Conservation (phyloP, 2,329 filamentous ascomycete genomes). For the Dothideomycetes sp. region DNA sequence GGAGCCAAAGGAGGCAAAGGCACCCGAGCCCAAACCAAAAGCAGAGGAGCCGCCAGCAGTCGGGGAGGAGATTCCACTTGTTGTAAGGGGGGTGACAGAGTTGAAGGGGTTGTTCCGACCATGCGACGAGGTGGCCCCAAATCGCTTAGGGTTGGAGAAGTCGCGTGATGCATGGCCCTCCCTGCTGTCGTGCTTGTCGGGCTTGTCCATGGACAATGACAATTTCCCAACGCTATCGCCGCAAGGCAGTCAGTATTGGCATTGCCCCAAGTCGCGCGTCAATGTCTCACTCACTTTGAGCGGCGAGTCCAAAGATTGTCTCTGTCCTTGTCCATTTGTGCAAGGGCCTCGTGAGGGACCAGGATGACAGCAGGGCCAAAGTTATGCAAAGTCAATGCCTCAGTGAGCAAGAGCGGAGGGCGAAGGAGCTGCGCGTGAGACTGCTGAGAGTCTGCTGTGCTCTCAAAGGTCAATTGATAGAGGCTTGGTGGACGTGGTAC, state of each 20-base stretch:
- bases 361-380: neutral
- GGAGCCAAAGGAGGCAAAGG: constrained; percentile 86
- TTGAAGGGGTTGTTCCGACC: constrained; percentile 71
- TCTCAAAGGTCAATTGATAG: neutral
- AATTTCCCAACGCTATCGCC: constrained; percentile 68
- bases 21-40: constrained; percentile 87
- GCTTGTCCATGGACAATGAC: constrained; percentile 67
- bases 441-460: neutral
- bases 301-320: constrained; percentile 62
- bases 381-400: neutral
- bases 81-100: constrained; percentile 58
- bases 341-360: neutral
- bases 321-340: constrained; percentile 12
- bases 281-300: constrained; percentile 71
- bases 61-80: constrained; percentile 57
- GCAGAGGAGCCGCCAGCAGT: constrained; percentile 68
- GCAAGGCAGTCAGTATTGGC: neutral
- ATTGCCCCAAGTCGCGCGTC: no score
- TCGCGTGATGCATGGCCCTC: constrained; percentile 48
- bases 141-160: constrained; percentile 58
- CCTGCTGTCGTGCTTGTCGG: constrained; percentile 39
- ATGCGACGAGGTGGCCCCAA: constrained; percentile 60
- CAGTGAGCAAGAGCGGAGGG: neutral
- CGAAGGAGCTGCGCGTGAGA: neutral
- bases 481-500: no score